Base-by-base conservation (phyloP, 192 early-diverging fungal genomes). In the Dissophora ornata region DNA sequence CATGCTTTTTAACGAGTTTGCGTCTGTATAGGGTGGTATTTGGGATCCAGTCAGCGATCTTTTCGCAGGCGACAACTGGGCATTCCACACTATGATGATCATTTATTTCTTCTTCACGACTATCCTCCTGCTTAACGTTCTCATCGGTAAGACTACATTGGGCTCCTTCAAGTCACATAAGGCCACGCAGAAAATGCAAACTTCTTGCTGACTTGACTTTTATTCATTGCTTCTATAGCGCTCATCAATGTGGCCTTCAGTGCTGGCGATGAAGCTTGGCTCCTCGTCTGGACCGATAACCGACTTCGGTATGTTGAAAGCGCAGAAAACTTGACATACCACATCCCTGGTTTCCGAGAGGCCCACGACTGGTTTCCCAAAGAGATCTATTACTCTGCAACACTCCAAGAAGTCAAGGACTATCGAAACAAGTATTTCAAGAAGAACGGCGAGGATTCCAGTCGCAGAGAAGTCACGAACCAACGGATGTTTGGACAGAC, bases 31-130 rank as follows among this genome's bases (percentile, higher is more conserved):
- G 68, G 68, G 68, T 4, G 68, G 68, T 2, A 26, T 53, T 5
- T 70, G 53, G 32, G 68, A 70, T 49, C 59, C 68, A 13, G n/a
- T 70, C 29, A 56, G 28, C 32, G 34, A 49, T 16, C 33, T 51
- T 22, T 49, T 61, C 18, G 40, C 18, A 5, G 7, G 2, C 16
- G 50, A 49, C 7, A 55, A 70, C 25, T 70, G 53, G 50, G 42
- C 51, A 0, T 62, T 70, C 45, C 68, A 62, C 1, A 41, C 36
- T 1, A 44, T 70, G 42, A 62, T 70, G 68, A 56, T 70, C 4
- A 26, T 46, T 19, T 70, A 70, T 45, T 62, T 70, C 30, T 62
- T 62, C 42, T 70, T 70, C 40, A 62, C 68, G 25, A 51, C 44
- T 25, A 61, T 70, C 29, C 53, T 70, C 9, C 26, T 70, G 51